Conservation (phyloP, 1,284 basidiomycete species). For the Ganoderma leucocontextum region DNA sequence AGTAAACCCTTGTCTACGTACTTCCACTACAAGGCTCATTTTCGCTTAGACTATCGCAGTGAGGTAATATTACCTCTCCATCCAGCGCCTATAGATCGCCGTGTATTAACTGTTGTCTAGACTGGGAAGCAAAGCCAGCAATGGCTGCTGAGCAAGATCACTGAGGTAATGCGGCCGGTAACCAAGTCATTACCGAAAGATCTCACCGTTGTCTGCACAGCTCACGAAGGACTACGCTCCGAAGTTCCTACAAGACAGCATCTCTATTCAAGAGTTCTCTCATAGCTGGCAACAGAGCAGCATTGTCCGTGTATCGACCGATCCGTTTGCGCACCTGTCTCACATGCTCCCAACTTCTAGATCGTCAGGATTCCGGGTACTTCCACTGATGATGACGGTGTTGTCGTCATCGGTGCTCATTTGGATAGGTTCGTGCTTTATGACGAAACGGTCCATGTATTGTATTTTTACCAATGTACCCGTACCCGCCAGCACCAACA, state of each 20-base stretch:
- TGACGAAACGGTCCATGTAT: constrained; percentile 10
- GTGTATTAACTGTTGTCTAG: constrained; percentile 45
- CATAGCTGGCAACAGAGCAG: constrained; percentile 95
- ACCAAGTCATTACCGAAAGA: constrained; percentile 16
- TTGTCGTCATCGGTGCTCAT: constrained; percentile 84
- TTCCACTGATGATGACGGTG: constrained; percentile 61
- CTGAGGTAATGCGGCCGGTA: constrained; percentile 56
- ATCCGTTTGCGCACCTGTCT: constrained; percentile 24
- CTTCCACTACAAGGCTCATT: constrained; percentile 17
- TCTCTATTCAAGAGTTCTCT: constrained; percentile 81
- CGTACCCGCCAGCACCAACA: constrained; percentile 67
- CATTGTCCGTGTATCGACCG: constrained; percentile 63
- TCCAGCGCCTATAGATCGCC: constrained; percentile 14
- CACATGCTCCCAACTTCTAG: constrained; percentile 46
- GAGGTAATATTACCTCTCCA: constrained; percentile 53
- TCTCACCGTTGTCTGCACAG: constrained; percentile 48
- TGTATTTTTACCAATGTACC: constrained; percentile 16
- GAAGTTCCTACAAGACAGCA: constrained; percentile 58
- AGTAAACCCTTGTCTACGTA: constrained; percentile 35
- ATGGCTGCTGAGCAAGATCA: constrained; percentile 83
- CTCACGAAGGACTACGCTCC: constrained; percentile 72
- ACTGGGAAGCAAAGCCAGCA: constrained; percentile 84
- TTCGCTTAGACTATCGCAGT: constrained; percentile 76
- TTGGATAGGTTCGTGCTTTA: constrained; percentile 74
- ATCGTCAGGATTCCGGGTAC: constrained; percentile 79